A percentile compares a stretch with the other conserved stretches of the same genome.
These are phyloP conservation scores for Ogataea philodendri DNA, from an alignment of 805 yeast genomes.

Conservation along the genomic window DNA sequence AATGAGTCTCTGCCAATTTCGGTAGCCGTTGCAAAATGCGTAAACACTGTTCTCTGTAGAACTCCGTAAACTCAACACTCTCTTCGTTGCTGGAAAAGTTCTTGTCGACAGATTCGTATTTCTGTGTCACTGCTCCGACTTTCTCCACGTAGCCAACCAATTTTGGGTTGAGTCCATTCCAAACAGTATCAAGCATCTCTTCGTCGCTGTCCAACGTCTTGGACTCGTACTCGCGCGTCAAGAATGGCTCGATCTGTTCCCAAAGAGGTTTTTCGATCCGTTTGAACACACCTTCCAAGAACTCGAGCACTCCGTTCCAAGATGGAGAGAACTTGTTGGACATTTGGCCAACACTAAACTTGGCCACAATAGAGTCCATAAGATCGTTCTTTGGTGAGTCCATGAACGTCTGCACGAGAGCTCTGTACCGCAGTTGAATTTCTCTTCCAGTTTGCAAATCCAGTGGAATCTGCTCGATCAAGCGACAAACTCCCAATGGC, in stretches of 20 bases:
- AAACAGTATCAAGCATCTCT: not conserved
- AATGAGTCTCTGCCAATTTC: slow-evolving; percentile 63
- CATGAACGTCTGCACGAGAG: slow-evolving; percentile 46
- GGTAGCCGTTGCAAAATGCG: slow-evolving; percentile 60
- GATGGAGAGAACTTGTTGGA: slow-evolving; percentile 78
- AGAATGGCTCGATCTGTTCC: slow-evolving; percentile 45
- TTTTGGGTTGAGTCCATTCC: slow-evolving; percentile 45
- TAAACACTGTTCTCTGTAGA: slow-evolving; percentile 55
- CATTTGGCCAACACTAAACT: slow-evolving; percentile 65
- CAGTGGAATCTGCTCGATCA: slow-evolving; percentile 72
- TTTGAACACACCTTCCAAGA: slow-evolving; percentile 46
- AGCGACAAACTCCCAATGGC: slow-evolving; percentile 40
- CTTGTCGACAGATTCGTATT: slow-evolving; percentile 34
- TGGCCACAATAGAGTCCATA: slow-evolving; percentile 38
- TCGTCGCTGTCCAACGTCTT: not conserved
- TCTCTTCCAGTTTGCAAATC: slow-evolving; percentile 72
- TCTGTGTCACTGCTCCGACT: slow-evolving; percentile 28
- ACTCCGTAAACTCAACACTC: slow-evolving; percentile 38
- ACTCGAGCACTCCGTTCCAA: slow-evolving; percentile 74
- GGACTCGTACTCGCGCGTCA: slow-evolving; percentile 19
- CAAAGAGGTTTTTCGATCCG: slow-evolving; percentile 51
- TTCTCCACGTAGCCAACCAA: slow-evolving; percentile 41
- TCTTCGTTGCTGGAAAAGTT: slow-evolving; percentile 41
- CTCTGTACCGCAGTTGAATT: slow-evolving; percentile 64
- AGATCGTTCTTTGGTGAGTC: slow-evolving; percentile 26